Evolutionary conservation across 2,329 filamentous ascomycete genomes (phyloP), one percentile per base, ranked within the genome.

Genomic region (Colletotrichum coccodes): DNA sequence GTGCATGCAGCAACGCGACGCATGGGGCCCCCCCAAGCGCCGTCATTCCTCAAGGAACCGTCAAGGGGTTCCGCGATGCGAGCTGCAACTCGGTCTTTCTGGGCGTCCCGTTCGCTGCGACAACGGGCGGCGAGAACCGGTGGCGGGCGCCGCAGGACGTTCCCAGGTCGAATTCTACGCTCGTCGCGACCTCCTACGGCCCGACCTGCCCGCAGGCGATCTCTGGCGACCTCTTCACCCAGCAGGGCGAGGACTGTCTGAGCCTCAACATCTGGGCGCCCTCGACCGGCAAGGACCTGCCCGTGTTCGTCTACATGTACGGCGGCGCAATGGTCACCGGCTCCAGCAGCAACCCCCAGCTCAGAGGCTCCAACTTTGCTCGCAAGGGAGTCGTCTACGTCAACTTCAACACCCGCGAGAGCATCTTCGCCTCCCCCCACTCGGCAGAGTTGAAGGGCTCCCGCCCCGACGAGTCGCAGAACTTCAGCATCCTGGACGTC

Each of bases 261-360:
- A 84, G 79, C 71, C 73, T 84, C 23, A 81, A 81, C 72, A 74
- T 81, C 60, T 81, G 79, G 79, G 74, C 75, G 1, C 75, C 78
- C 0, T 70, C 74, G 12, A 57, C 44, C 4, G 75, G 71, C 4
- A 70, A 75, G 23, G 69, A 75, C 36, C 68, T 78, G 9, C 76
- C 78, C n/a, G 77, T 83, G 0, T 72, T 81, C 23, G 79, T 85
- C 1, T 84, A 83, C 69, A 84, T 84, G 73, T 83, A 83, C 26
- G 82, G 82, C 6, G 82, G 80, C 47, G 81, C 81, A 0, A 82
- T 82, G 74, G 80, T 82, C 59, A 81, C 79, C 7, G 79, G 79
- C 8, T 78, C 78, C 60, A 79, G 71, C 74, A 83, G 79, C 74
- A 82, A 82, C 70, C 77, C 80, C 23, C 77, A 78, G 21, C 71